phyloP scores from a whole-genome alignment of 768 basidiomycete genomes.

The Leccinellum rugosiceps region DNA sequence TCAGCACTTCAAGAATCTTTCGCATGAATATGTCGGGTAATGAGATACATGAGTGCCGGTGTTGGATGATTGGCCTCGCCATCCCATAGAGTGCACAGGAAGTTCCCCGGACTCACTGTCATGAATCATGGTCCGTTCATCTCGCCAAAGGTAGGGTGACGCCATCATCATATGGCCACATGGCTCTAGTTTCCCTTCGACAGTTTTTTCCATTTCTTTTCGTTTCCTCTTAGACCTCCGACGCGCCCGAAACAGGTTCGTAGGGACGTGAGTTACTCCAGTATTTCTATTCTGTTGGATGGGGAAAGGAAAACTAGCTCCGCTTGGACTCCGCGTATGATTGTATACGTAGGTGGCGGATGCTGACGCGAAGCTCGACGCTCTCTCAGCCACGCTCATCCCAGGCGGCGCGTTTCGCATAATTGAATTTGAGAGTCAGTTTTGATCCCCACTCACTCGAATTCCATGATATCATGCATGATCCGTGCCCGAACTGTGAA shows the following conservation, averaged over 20 bases:
- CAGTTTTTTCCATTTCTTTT: neutral
- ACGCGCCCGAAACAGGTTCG: neutral
- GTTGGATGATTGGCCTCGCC: neutral
- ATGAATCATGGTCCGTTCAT: neutral
- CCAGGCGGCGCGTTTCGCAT: neutral
- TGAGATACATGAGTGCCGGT: neutral
- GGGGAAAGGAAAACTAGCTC: neutral
- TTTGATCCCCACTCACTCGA: neutral
- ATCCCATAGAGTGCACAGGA: neutral
- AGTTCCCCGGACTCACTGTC: constrained; percentile 7
- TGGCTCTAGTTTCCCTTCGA: neutral
- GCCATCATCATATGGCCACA: constrained; percentile 6
- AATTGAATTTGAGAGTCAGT: neutral
- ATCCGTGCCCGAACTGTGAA: neutral
- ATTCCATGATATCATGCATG: neutral
- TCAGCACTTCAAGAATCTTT: neutral
- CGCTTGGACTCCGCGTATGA: neutral
- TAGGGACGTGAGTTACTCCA: neutral
- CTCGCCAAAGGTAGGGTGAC: constrained; percentile 12
- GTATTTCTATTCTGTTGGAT: neutral
- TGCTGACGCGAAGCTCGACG: constrained; percentile 7
- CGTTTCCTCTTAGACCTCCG: neutral
- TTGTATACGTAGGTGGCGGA: constrained; percentile 8
- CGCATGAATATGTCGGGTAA: neutral
- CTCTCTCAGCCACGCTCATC: neutral